Conservation (phyloP, 169 alveolate genomes). For the Theileria parva region DNA sequence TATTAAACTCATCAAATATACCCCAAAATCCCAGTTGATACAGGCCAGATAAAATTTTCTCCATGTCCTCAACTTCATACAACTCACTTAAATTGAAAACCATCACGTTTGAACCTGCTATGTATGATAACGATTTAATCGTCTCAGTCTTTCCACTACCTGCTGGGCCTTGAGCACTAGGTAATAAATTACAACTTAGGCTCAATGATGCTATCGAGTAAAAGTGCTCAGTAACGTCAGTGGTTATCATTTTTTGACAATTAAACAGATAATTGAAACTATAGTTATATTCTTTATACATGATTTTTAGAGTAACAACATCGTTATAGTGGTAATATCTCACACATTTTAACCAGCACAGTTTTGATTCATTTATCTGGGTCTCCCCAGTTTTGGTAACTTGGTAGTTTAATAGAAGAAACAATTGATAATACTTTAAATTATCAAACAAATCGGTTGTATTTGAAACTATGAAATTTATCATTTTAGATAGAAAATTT, state of each 20-base stretch:
- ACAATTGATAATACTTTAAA: slow-evolving; percentile 27
- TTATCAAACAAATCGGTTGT: not conserved
- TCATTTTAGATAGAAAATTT: not conserved
- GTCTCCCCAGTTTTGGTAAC: slow-evolving; percentile 77
- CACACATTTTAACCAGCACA: slow-evolving; percentile 94
- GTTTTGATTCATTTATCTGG: slow-evolving; percentile 72
- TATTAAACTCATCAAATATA: slow-evolving; percentile 98
- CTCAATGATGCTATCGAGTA: slow-evolving; percentile 95
- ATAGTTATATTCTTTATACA: slow-evolving; percentile 92
- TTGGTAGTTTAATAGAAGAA: slow-evolving; percentile 96
- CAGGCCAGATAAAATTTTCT: slow-evolving; percentile 92
- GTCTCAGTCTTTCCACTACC: slow-evolving; percentile 99
- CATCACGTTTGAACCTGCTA: slow-evolving; percentile 93
- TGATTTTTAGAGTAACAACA: slow-evolving; percentile 84
- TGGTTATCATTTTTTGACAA: slow-evolving; percentile 94
- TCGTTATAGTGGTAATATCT: slow-evolving; percentile 84
- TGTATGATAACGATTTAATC: slow-evolving; percentile 96
- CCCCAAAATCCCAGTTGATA: slow-evolving; percentile 99
- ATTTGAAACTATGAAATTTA: not conserved
- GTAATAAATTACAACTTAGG: slow-evolving; percentile 94
- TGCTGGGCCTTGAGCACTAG: slow-evolving; percentile 99
- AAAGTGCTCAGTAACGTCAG: slow-evolving; percentile 98
- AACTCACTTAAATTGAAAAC: slow-evolving; percentile 98
- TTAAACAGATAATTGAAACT: slow-evolving; percentile 97
- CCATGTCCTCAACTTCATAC: slow-evolving; percentile 97